Percentiles rank a stretch among this genome's conserved stretches.
These are phyloP conservation scores for Adansonia madagascariensis DNA, from an alignment of 441 rosid genomes.

Conservation along the genomic window DNA sequence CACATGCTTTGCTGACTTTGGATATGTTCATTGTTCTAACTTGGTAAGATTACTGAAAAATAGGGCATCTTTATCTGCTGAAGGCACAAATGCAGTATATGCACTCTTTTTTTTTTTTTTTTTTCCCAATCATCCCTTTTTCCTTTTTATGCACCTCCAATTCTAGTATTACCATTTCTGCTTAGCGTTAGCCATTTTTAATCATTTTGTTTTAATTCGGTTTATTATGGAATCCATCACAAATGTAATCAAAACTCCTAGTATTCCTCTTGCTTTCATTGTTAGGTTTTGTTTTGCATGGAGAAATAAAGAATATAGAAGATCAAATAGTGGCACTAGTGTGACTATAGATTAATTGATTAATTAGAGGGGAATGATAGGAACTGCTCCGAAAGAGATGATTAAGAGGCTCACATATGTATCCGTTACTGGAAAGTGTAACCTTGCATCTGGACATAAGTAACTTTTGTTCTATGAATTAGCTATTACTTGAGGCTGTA, in stretches of 20 bases:
- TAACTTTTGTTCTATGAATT: background rate
- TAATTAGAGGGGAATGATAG: background rate
- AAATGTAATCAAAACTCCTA: background rate
- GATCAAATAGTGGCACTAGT: background rate
- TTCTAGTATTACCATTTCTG: background rate
- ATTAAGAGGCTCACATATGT: background rate
- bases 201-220: background rate
- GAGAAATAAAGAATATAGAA: background rate
- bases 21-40: background rate
- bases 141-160: conserved; percentile 11
- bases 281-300: background rate
- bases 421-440: background rate
- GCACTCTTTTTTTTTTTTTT: background rate
- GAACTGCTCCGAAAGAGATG: background rate
- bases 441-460: background rate
- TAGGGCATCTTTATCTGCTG: conserved; percentile 7
- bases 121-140: background rate
- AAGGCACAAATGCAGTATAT: conserved; percentile 1
- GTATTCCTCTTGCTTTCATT: background rate
- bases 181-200: background rate
- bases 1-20: background rate
- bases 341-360: background rate
- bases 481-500: background rate
- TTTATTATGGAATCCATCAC: background rate
- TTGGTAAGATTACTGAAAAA: background rate